Percentiles rank a stretch among this genome's conserved stretches.
Evolutionary conservation across 2,329 filamentous ascomycete genomes (phyloP).

Genomic region (Colletotrichum sp.): DNA sequence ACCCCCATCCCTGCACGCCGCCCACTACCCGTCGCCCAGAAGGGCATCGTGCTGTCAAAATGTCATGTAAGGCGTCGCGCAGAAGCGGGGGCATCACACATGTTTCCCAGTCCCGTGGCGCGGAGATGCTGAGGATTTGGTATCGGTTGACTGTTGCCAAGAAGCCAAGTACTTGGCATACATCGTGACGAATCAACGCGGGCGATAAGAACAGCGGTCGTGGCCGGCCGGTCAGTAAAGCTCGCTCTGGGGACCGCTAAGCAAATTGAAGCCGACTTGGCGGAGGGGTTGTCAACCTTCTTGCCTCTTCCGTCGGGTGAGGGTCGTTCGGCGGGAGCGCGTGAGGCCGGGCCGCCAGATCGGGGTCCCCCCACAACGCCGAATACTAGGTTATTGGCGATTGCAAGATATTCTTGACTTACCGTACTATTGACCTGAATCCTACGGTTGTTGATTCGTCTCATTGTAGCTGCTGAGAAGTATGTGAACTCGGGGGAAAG

Average conservation of each 20-base stretch:
- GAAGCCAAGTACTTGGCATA: slow-evolving; percentile 8
- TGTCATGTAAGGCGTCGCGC: neutral
- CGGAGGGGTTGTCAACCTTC: neutral
- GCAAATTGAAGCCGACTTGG: neutral
- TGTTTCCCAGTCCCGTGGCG: neutral
- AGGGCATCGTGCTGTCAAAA: neutral
- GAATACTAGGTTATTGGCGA: fast-evolving
- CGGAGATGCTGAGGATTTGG: neutral
- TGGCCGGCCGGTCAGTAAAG: neutral
- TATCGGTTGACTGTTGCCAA: neutral
- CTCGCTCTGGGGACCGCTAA: neutral
- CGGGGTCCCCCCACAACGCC: neutral
- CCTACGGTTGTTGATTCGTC: fast-evolving
- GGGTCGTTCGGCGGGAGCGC: neutral
- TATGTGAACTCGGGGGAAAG: neutral
- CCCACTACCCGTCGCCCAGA: neutral
- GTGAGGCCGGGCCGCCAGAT: neutral
- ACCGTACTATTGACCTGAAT: fast-evolving
- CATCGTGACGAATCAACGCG: neutral
- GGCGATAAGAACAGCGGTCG: neutral
- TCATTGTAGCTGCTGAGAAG: neutral
- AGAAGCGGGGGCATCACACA: neutral
- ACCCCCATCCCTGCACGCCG: neutral
- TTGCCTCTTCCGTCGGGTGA: slow-evolving; percentile 12
- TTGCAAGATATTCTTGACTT: fast-evolving